Base-by-base conservation (phyloP, 441 rosid species). In the Syzygium syzygioides region DNA sequence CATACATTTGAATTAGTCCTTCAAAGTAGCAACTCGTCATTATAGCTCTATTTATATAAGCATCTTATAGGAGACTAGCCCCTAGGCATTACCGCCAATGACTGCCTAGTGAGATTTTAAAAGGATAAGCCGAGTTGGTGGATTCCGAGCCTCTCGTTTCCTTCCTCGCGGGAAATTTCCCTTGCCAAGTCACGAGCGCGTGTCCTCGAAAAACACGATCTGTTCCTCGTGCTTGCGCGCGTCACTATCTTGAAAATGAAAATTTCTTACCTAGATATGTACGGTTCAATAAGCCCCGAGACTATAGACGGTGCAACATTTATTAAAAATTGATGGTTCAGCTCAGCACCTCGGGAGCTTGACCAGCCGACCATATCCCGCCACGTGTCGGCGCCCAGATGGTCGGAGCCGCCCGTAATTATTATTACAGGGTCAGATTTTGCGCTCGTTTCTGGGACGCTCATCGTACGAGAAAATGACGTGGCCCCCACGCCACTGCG, bases 361-460 rank as follows among this genome's bases (percentile, higher is more conserved):
- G 76, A 4, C 20, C 23, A 64, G 30, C 9, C 48, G 5, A 79
- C 86, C 41, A 32, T 54, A 87, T 83, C 60, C 86, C 88, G 10
- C 68, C 87, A 26, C 90, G 89, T 79, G 91, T 48, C 90, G 28
- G n/a, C 17, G 17, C 9, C 54, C 9, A 14, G 87, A 71, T 88
- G 92, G 89, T 45, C 19, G 87, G 88, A 85, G 50, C 12, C 60
- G 64, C 8, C n/a, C 48, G 28, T 32, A 23, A 34, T 10, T 68
- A 5, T 23, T 20, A 4, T 23, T 41, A 20, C 4, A 7, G 48
- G 60, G 60, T 55, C 41, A 9, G 50, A 57, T 55, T 54, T 54
- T 48, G 26, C 80, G 14, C 15, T 53, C 85, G 2, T 12, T 6
- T 19, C 5, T 2, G 5, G 23, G 7, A 7, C 45, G 18, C 37